phyloP scores from a whole-genome alignment of 2,329 filamentous ascomycete genomes.

The Sclerotinia borealis region DNA sequence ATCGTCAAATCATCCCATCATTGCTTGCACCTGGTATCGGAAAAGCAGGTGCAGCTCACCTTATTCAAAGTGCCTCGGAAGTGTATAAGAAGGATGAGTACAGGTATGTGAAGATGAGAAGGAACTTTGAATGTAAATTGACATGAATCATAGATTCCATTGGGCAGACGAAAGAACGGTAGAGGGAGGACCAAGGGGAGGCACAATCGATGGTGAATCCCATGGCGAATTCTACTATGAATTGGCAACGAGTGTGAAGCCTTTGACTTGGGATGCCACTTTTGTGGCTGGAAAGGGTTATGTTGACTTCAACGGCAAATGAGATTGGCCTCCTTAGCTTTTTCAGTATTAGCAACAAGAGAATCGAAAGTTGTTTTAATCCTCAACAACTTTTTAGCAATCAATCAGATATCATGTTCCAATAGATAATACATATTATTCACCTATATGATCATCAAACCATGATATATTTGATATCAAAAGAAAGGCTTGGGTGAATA shows the following conservation, averaged over 20 bases:
- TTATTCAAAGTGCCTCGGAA: slow-evolving; percentile 33
- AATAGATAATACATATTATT: too few species aligned
- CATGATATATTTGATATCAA: too few species aligned
- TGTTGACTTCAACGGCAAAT: slow-evolving; percentile 17
- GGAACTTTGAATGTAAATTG: not conserved
- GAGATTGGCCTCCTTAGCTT: too few species aligned
- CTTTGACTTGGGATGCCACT: slow-evolving; percentile 41
- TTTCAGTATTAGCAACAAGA: too few species aligned
- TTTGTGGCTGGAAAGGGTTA: slow-evolving; percentile 36
- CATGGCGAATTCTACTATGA: slow-evolving; percentile 38
- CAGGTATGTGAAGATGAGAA: slow-evolving; percentile 26
- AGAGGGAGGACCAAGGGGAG: slow-evolving; percentile 33
- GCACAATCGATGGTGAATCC: slow-evolving; percentile 35
- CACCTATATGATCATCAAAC: too few species aligned
- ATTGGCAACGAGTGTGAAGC: slow-evolving; percentile 35
- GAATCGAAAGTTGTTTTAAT: too few species aligned
- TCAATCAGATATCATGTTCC: too few species aligned
- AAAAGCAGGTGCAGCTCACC: slow-evolving; percentile 34
- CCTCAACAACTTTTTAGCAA: too few species aligned
- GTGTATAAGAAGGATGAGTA: slow-evolving; percentile 34
- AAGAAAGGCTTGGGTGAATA: not conserved
- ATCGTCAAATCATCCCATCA: slow-evolving; percentile 27
- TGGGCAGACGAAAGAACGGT: slow-evolving; percentile 43
- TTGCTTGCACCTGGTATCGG: slow-evolving; percentile 36
- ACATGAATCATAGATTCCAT: slow-evolving; percentile 38